These are phyloP conservation scores for Geotrichum reessii DNA, from an alignment of 1,139 yeast genomes.

Conservation along the genomic window DNA sequence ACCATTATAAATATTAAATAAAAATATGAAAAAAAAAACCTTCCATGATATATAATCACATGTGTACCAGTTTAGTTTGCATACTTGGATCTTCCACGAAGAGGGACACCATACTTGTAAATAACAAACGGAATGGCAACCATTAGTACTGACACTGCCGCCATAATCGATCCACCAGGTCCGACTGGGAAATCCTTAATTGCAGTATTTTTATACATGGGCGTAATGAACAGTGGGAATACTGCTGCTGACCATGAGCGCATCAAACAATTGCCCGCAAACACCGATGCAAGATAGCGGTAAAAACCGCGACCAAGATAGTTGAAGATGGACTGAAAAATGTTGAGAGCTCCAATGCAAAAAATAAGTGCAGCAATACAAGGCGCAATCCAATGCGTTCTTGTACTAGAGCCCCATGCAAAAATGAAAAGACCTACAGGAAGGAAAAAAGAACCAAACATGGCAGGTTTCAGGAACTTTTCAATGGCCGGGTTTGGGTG, in stretches of 20 bases:
- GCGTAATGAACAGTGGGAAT: conserved; percentile 52
- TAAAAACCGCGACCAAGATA: conserved; percentile 72
- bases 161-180: conserved; percentile 51
- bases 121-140: conserved; percentile 49
- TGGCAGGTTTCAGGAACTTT: conserved; percentile 32
- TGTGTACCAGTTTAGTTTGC: neutral
- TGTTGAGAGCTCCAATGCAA: conserved; percentile 65
- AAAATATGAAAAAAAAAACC: too few relatives aligned
- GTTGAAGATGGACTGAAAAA: conserved; percentile 66
- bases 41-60: too few relatives aligned
- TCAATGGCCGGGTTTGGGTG: conserved; percentile 12
- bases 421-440: conserved; percentile 75
- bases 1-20: neutral
- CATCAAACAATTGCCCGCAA: conserved; percentile 49
- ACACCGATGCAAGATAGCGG: conserved; percentile 57
- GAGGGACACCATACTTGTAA: conserved; percentile 47
- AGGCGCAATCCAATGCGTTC: conserved; percentile 78
- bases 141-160: conserved; percentile 42
- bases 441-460: conserved; percentile 51
- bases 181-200: conserved; percentile 44
- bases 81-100: too few relatives aligned
- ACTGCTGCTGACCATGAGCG: conserved; percentile 50
- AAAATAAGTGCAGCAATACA: too few relatives aligned
- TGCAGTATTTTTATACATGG: conserved; percentile 40
- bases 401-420: conserved; percentile 63